Evolutionary conservation across 495 filamentous ascomycete genomes (phyloP).

Genomic region (Aspergillus bertholletiae): DNA sequence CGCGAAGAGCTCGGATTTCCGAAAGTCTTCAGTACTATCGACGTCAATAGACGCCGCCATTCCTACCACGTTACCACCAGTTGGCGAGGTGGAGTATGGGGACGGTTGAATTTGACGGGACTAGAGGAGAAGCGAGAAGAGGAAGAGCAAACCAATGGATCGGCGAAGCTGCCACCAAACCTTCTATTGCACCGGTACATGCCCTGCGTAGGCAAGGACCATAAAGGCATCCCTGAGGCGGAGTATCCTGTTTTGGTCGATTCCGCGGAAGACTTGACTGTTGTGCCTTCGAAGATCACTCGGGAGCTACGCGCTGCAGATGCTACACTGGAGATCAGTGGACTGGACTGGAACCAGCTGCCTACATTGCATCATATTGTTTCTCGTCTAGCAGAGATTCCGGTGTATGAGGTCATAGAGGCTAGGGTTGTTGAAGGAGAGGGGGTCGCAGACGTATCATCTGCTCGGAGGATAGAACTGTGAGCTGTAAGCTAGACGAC

Average conservation of each 20-base stretch:
- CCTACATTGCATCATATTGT: neutral
- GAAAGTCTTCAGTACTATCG: constrained; percentile 49
- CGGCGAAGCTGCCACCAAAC: neutral
- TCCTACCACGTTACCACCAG: constrained; percentile 38
- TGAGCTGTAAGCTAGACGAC: neutral
- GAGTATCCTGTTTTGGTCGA: neutral
- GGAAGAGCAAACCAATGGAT: neutral
- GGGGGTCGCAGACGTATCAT: neutral
- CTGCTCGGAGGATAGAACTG: neutral
- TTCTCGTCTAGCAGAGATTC: neutral
- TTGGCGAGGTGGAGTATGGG: constrained; percentile 47
- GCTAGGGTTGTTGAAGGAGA: neutral
- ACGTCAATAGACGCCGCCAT: constrained; percentile 31
- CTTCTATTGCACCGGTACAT: constrained; percentile 45
- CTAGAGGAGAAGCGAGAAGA: neutral
- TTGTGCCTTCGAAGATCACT: neutral
- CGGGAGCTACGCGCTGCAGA: neutral
- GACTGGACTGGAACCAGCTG: neutral
- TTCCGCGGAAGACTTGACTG: neutral
- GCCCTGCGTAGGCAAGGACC: constrained; percentile 37
- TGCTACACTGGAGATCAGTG: neutral
- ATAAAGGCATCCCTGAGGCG: constrained; percentile 22
- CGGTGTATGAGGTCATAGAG: neutral
- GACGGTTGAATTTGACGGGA: constrained; percentile 25
- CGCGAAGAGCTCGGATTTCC: constrained; percentile 57